A percentile compares a stretch with the other conserved stretches of the same genome.
Conservation (phyloP, 73 alveolate genomes). For the Paramecium sexaurelia region DNA sequence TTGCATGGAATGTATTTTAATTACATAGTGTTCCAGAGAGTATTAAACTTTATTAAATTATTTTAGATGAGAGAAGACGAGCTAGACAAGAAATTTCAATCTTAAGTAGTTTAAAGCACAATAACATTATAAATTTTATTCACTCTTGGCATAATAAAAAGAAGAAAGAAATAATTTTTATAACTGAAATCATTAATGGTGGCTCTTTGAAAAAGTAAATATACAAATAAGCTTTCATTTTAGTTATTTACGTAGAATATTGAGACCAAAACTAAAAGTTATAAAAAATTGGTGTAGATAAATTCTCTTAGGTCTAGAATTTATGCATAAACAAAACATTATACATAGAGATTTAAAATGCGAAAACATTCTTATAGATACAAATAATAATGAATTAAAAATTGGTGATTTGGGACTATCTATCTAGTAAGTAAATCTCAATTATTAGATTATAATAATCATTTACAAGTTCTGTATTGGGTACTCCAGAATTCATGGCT, state of each 20-base stretch:
- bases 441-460: slow-evolving; percentile 16
- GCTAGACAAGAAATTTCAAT: slow-evolving; percentile 79
- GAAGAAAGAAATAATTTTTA: slow-evolving; percentile 79
- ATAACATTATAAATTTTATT: slow-evolving; percentile 82
- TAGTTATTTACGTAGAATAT: slow-evolving; percentile 78
- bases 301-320: slow-evolving; percentile 89
- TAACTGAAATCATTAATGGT: slow-evolving; percentile 90
- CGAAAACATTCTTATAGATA: slow-evolving; percentile 79
- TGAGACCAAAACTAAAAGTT: slow-evolving; percentile 89
- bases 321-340: slow-evolving; percentile 90
- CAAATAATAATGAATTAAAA: slow-evolving; percentile 81
- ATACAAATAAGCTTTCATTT: neutral
- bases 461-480: slow-evolving; percentile 83
- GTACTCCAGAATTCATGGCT: slow-evolving; percentile 99
- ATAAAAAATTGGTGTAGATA: slow-evolving; percentile 95
- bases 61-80: slow-evolving; percentile 68
- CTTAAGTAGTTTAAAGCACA: slow-evolving; percentile 80
- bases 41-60: neutral
- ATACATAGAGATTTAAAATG: slow-evolving; percentile 98
- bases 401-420: slow-evolving; percentile 88
- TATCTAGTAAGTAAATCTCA: slow-evolving; percentile 12
- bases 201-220: slow-evolving; percentile 80
- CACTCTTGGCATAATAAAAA: slow-evolving; percentile 79
- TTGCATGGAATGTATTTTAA: slow-evolving; percentile 82
- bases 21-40: slow-evolving; percentile 70